Conservation (phyloP, 345 rosid genomes). For the Dipteronia sinensis region DNA sequence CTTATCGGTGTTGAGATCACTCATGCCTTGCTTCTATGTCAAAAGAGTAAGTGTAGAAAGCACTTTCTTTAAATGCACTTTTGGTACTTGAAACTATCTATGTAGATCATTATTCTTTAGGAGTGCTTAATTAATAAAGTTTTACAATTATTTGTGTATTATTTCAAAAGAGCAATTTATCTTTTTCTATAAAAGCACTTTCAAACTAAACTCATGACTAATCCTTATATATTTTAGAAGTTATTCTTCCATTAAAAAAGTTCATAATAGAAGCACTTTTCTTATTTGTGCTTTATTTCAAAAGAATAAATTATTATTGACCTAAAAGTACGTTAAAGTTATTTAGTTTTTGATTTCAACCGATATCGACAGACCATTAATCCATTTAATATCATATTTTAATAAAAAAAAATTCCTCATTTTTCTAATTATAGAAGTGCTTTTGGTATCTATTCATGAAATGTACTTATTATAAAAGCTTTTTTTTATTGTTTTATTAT, state of each 20-base stretch:
- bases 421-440: background rate
- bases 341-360: too few relatives aligned
- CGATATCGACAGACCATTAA: too few relatives aligned
- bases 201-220: too few relatives aligned
- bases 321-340: background rate
- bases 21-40: constrained; percentile 99
- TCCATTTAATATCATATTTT: too few relatives aligned
- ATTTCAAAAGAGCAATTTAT: background rate
- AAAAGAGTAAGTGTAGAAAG: constrained; percentile 65
- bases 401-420: too few relatives aligned
- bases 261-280: too few relatives aligned
- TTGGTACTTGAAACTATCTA: too few relatives aligned
- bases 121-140: background rate
- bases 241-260: too few relatives aligned
- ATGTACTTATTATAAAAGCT: background rate
- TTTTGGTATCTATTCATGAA: background rate
- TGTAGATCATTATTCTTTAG: too few relatives aligned
- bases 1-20: constrained; percentile 74
- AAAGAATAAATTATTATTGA: background rate
- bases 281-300: background rate
- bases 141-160: too few relatives aligned
- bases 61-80: background rate
- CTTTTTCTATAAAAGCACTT: too few relatives aligned
- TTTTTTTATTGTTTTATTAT: background rate
- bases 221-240: too few relatives aligned